A percentile compares a stretch with the other conserved stretches of the same genome.
Conservation (phyloP, 139 green algal species). For the Nannochloris sp. region DNA sequence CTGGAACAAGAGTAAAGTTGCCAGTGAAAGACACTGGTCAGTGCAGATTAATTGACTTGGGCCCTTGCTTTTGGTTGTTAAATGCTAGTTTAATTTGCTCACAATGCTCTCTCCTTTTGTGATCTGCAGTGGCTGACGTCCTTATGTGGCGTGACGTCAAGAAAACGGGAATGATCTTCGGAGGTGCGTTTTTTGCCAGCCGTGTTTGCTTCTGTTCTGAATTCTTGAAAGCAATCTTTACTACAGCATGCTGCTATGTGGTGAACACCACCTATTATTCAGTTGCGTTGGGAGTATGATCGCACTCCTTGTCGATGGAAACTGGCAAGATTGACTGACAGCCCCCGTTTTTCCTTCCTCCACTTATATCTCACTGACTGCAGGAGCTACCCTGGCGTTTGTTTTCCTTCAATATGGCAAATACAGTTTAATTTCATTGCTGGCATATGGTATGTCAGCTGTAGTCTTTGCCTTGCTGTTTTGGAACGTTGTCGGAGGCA, state of each 20-base stretch:
- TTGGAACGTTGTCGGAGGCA: constrained; percentile 31
- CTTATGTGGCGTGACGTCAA: constrained; percentile 46
- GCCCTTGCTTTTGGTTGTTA: no score
- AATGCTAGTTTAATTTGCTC: no score
- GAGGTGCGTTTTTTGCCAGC: background rate
- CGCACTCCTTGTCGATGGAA: background rate
- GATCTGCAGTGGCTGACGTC: constrained; percentile 42
- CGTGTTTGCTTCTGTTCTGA: background rate
- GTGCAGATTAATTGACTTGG: background rate
- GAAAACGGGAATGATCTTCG: constrained; percentile 31
- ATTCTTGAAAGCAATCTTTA: background rate
- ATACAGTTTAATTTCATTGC: constrained; percentile 18
- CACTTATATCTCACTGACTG: background rate
- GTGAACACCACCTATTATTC: background rate
- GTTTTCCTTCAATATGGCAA: constrained; percentile 24
- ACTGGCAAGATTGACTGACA: background rate
- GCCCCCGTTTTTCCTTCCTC: background rate
- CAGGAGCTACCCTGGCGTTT: constrained; percentile 27
- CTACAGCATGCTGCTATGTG: background rate
- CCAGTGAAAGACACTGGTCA: constrained; percentile 3
- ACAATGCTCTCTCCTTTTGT: no score
- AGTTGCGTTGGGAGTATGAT: background rate
- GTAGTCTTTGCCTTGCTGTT: constrained; percentile 23
- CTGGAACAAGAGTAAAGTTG: no score
- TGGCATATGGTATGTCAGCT: constrained; percentile 14